These are phyloP conservation scores for Xylogone sp. DNA, from an alignment of 2,329 filamentous ascomycete genomes.

Conservation along the genomic window DNA sequence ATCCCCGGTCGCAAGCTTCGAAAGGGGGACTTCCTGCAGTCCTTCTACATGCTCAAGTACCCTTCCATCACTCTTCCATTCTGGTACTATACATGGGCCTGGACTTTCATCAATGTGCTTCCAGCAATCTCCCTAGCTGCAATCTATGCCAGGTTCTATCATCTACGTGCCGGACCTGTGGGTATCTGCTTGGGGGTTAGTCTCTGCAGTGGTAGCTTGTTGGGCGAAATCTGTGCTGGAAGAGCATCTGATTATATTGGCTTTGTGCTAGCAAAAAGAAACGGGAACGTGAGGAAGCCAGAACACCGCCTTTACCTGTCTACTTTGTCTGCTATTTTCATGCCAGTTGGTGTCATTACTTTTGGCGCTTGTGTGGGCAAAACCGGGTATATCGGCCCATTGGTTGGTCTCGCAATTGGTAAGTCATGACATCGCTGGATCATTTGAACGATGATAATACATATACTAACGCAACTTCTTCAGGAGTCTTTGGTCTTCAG, in stretches of 20 bases:
- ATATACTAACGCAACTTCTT: background rate
- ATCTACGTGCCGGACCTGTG: constrained; percentile 19
- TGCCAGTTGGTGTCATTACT: constrained; percentile 23
- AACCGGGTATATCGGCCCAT: constrained; percentile 14
- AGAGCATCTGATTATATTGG: constrained; percentile 19
- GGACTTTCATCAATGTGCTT: constrained; percentile 26
- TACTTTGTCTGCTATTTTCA: constrained; percentile 20
- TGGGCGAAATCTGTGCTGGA: constrained; percentile 25
- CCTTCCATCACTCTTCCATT: constrained; percentile 23
- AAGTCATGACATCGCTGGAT: background rate
- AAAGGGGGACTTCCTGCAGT: constrained; percentile 21
- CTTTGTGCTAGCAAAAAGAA: constrained; percentile 13
- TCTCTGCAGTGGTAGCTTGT: constrained; percentile 20
- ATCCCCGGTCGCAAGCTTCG: constrained; percentile 21
- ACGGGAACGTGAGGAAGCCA: constrained; percentile 18
- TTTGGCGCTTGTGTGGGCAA: constrained; percentile 22
- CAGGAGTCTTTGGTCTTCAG: constrained; percentile 21
- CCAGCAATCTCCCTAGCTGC: constrained; percentile 21
- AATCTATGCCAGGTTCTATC: constrained; percentile 22
- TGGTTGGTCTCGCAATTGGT: constrained; percentile 20
- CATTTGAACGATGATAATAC: background rate
- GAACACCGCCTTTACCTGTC: constrained; percentile 24
- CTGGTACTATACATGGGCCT: constrained; percentile 24
- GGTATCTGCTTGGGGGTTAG: constrained; percentile 21
- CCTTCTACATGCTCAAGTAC: constrained; percentile 24